phyloP scores from a whole-genome alignment of 23 red algal genomes.

The Cyanidium caldarium region DNA sequence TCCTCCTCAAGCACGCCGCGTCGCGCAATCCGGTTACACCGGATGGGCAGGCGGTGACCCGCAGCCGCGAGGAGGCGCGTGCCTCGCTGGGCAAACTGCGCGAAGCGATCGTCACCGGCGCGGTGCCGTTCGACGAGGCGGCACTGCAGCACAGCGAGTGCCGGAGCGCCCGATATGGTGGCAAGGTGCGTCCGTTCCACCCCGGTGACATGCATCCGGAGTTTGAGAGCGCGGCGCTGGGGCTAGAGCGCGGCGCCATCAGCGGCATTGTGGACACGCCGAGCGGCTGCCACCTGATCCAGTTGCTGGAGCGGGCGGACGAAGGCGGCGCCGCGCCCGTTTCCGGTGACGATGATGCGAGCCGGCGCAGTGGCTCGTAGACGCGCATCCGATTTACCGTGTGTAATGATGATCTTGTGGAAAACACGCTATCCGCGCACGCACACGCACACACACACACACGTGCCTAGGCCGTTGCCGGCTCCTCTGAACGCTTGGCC shows the following conservation, averaged over 20 bases:
- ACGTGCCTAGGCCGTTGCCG: neutral
- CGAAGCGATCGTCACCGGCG: constrained; percentile 21
- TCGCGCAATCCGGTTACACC: constrained; percentile 48
- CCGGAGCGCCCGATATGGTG: constrained; percentile 33
- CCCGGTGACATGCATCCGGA: constrained; percentile 64
- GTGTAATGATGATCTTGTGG: no score
- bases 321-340: no score
- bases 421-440: no score
- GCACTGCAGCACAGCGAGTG: constrained; percentile 50
- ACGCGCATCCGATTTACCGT: no score
- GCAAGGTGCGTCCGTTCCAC: constrained; percentile 46
- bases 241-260: constrained; percentile 37
- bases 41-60: constrained; percentile 2
- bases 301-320: neutral
- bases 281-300: constrained; percentile 53
- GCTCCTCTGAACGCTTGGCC: constrained; percentile 34
- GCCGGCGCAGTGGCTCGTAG: no score
- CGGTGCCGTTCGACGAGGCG: constrained; percentile 31
- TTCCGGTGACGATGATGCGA: no score
- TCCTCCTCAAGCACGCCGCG: constrained; percentile 58
- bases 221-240: constrained; percentile 53
- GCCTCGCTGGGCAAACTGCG: constrained; percentile 16
- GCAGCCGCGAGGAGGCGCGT: constrained; percentile 18
- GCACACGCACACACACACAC: no score
- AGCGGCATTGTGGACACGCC: constrained; percentile 58